Percentiles rank a stretch among this genome's conserved stretches.
These are phyloP conservation scores for Pythium plurisporium DNA, from an alignment of 352 stramenopile species.

Conservation along the genomic window DNA sequence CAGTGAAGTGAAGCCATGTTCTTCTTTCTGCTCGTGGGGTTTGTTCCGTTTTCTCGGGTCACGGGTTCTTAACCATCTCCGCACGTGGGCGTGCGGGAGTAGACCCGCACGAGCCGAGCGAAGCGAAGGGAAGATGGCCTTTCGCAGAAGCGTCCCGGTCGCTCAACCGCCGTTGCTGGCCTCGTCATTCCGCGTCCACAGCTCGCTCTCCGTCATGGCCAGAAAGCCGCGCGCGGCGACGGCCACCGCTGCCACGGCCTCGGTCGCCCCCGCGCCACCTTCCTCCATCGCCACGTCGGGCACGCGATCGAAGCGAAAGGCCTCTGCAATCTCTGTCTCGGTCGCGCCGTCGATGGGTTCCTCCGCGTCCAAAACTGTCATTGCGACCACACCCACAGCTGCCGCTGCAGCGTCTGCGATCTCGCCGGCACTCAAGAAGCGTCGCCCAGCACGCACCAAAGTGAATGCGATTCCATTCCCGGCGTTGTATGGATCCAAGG, in stretches of 20 bases:
- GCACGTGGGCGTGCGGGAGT: too few species aligned
- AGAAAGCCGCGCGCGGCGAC: slow-evolving; percentile 4
- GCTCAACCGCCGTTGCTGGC: slow-evolving; percentile 2
- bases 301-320: slow-evolving; percentile 24
- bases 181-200: background rate
- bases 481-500: slow-evolving; percentile 1
- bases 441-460: slow-evolving; percentile 1
- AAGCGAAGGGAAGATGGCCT: background rate
- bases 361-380: background rate
- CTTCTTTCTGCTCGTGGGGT: background rate
- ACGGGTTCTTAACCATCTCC: slow-evolving; percentile 24
- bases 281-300: slow-evolving; percentile 3
- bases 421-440: slow-evolving; percentile 13
- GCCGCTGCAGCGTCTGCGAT: background rate
- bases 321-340: background rate
- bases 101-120: too few species aligned
- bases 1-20: slow-evolving; percentile 27
- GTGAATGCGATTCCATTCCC: slow-evolving; percentile 9
- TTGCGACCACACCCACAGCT: background rate
- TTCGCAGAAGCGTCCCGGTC: slow-evolving; percentile 10
- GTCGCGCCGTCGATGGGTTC: background rate
- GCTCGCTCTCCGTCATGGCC: slow-evolving; percentile 2
- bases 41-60: slow-evolving; percentile 4
- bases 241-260: background rate
- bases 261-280: background rate